Conservation (phyloP, 2,329 filamentous ascomycete species). For the Beauveria bassiana region DNA sequence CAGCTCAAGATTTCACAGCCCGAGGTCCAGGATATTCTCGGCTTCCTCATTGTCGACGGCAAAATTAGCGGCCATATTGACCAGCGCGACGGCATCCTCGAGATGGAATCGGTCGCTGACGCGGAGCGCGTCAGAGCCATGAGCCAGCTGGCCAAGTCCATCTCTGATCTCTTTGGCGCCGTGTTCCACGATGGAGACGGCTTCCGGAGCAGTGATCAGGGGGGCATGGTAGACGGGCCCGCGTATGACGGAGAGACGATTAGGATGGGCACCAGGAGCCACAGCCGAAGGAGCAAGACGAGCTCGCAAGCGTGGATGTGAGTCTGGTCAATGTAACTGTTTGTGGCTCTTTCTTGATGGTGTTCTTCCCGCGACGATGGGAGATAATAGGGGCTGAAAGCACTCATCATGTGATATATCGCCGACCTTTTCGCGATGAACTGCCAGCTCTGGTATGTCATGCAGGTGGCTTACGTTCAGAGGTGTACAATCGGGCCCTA, state of each 20-base stretch:
- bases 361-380: background rate
- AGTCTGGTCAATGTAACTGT: background rate
- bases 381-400: background rate
- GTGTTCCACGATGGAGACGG: slow-evolving; percentile 75
- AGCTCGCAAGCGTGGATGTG: background rate
- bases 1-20: slow-evolving; percentile 76
- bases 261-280: background rate
- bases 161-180: slow-evolving; percentile 60
- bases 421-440: background rate
- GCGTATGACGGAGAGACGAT: slow-evolving; percentile 12
- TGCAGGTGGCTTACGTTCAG: slow-evolving; percentile 3
- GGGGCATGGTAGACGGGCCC: slow-evolving; percentile 20
- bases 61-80: slow-evolving; percentile 84
- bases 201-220: slow-evolving; percentile 34
- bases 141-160: slow-evolving; percentile 61
- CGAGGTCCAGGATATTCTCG: slow-evolving; percentile 93
- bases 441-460: background rate
- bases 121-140: slow-evolving; percentile 67
- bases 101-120: slow-evolving; percentile 69
- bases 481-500: background rate
- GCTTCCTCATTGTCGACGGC: slow-evolving; percentile 85
- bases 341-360: background rate
- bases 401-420: background rate
- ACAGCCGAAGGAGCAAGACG: background rate
- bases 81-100: slow-evolving; percentile 75